phyloP scores from a whole-genome alignment of 1,284 basidiomycete species.

The Melampsora americana region DNA sequence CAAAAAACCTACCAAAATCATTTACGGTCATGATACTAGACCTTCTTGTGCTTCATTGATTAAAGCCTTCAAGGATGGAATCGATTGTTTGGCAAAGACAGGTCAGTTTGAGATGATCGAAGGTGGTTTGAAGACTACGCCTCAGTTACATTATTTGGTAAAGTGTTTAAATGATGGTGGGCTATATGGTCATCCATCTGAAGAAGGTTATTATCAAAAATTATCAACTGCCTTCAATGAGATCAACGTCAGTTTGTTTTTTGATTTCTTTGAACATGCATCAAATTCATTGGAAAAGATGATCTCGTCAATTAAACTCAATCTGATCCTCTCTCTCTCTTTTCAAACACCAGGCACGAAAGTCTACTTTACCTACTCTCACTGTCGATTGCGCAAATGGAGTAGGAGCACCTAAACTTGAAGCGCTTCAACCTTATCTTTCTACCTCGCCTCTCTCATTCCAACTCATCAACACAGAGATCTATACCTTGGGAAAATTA shows the following conservation, averaged over 20 bases:
- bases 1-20: slow-evolving; percentile 70
- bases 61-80: slow-evolving; percentile 75
- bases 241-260: slow-evolving; percentile 66
- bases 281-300: slow-evolving; percentile 21
- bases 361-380: slow-evolving; percentile 61
- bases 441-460: slow-evolving; percentile 56
- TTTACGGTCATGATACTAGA: slow-evolving; percentile 90
- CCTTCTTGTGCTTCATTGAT: slow-evolving; percentile 82
- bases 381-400: slow-evolving; percentile 96
- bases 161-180: slow-evolving; percentile 80
- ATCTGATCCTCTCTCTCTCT: background rate
- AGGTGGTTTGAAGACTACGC: slow-evolving; percentile 82
- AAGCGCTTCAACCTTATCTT: slow-evolving; percentile 52
- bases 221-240: slow-evolving; percentile 79
- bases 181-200: slow-evolving; percentile 75
- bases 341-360: slow-evolving; percentile 37
- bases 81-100: slow-evolving; percentile 65
- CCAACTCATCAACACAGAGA: slow-evolving; percentile 60
- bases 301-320: slow-evolving; percentile 62
- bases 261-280: slow-evolving; percentile 40
- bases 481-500: slow-evolving; percentile 64
- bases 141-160: slow-evolving; percentile 93
- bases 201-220: slow-evolving; percentile 83
- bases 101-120: slow-evolving; percentile 49
- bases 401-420: slow-evolving; percentile 75